phyloP scores from a whole-genome alignment of 2,329 filamentous ascomycete genomes.

The Cadophora luteo-olivacea region DNA sequence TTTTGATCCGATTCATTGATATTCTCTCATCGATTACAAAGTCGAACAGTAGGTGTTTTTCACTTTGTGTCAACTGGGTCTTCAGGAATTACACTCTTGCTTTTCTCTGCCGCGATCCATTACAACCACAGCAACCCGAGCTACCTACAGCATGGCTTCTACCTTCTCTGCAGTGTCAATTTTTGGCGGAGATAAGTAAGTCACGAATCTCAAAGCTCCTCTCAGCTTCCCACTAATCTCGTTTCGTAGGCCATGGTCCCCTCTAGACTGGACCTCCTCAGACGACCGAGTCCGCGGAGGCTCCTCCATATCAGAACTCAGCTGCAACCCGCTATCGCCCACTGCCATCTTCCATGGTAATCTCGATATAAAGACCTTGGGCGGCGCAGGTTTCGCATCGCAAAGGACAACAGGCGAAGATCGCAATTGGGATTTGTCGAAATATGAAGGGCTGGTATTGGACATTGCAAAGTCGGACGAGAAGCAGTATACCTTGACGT shows the following conservation, averaged over 20 bases:
- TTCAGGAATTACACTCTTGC: not conserved
- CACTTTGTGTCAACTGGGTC: not conserved
- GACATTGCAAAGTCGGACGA: conserved; percentile 60
- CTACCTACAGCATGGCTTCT: conserved; percentile 24
- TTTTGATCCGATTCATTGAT: too few species aligned
- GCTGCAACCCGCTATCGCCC: conserved; percentile 41
- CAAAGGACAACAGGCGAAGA: conserved; percentile 69
- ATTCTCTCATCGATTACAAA: not conserved
- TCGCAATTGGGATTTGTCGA: conserved; percentile 66
- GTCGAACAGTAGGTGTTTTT: conserved; percentile 21
- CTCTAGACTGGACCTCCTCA: conserved; percentile 68
- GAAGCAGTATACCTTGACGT: conserved; percentile 74
- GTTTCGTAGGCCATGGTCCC: conserved; percentile 60
- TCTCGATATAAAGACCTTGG: conserved; percentile 76
- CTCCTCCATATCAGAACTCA: conserved; percentile 62
- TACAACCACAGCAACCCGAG: conserved; percentile 1
- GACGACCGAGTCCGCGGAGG: conserved; percentile 83
- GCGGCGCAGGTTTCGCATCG: conserved; percentile 82
- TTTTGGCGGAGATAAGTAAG: conserved; percentile 41
- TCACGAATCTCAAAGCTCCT: not conserved
- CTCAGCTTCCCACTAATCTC: conserved; percentile 8
- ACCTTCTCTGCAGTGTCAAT: conserved; percentile 23
- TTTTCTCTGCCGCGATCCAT: not conserved
- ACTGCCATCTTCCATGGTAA: conserved; percentile 66
- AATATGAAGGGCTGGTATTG: conserved; percentile 66